Conservation (phyloP, 2,329 filamentous ascomycete genomes). For the Apiospora marii region DNA sequence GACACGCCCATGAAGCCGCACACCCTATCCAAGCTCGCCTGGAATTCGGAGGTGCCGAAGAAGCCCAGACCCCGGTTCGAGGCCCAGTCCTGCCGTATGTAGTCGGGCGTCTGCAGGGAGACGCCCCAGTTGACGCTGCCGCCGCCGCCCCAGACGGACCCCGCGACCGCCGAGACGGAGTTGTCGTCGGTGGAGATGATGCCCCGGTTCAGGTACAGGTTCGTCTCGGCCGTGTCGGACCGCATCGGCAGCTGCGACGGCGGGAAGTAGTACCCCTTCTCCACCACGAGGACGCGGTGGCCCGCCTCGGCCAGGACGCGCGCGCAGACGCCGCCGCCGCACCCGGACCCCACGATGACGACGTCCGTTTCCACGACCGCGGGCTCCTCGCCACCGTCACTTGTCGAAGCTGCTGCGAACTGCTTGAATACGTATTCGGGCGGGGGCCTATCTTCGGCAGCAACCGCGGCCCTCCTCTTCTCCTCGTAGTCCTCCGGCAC, state of each 20-base stretch:
- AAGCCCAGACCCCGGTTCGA: slow-evolving; percentile 62
- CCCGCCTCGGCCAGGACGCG: slow-evolving; percentile 67
- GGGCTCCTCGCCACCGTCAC: slow-evolving; percentile 26
- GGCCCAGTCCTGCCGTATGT: slow-evolving; percentile 74
- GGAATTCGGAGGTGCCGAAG: slow-evolving; percentile 70
- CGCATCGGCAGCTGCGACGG: slow-evolving; percentile 72
- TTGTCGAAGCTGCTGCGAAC: slow-evolving; percentile 39
- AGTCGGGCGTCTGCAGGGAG: slow-evolving; percentile 61
- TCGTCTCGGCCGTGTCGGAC: slow-evolving; percentile 56
- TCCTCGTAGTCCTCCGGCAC: slow-evolving; percentile 46
- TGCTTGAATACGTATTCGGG: slow-evolving; percentile 56
- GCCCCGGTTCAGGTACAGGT: slow-evolving; percentile 68
- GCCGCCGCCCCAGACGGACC: slow-evolving; percentile 74
- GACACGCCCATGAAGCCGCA: slow-evolving; percentile 38
- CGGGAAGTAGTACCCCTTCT: slow-evolving; percentile 73
- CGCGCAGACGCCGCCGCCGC: slow-evolving; percentile 73
- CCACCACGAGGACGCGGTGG: slow-evolving; percentile 68
- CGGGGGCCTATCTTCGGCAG: slow-evolving; percentile 42
- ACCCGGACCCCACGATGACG: slow-evolving; percentile 75
- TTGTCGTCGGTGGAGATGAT: slow-evolving; percentile 55
- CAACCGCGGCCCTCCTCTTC: background rate
- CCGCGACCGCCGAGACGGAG: slow-evolving; percentile 63
- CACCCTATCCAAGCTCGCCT: slow-evolving; percentile 64
- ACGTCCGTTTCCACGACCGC: slow-evolving; percentile 69
- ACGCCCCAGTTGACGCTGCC: slow-evolving; percentile 75